Percentiles rank a stretch among this genome's conserved stretches.
These are phyloP conservation scores for Pleurotus tuoliensis DNA, from an alignment of 768 basidiomycete genomes.

Conservation along the genomic window DNA sequence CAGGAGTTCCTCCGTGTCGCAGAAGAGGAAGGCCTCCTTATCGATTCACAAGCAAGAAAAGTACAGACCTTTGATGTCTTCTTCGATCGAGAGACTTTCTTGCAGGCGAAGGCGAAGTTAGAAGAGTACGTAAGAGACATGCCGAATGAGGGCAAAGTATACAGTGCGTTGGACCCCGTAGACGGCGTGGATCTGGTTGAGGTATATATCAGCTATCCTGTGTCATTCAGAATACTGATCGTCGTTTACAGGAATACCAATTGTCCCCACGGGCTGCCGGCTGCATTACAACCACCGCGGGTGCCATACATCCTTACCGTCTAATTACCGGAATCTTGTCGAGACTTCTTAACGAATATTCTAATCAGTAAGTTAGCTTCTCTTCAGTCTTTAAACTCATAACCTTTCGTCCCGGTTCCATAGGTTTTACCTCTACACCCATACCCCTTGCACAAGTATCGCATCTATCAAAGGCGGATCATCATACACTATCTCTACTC, in stretches of 20 bases:
- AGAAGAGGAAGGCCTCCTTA: constrained; percentile 47
- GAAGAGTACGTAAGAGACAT: constrained; percentile 43
- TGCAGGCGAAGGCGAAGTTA: constrained; percentile 38
- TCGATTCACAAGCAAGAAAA: constrained; percentile 51
- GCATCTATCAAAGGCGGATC: constrained; percentile 13
- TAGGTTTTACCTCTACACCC: constrained; percentile 54
- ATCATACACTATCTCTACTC: constrained; percentile 55
- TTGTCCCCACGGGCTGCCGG: constrained; percentile 44
- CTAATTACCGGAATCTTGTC: constrained; percentile 57
- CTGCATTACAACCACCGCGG: constrained; percentile 49
- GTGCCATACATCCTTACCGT: constrained; percentile 68
- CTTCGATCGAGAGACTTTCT: constrained; percentile 36
- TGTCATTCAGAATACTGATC: background rate
- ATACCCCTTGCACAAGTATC: constrained; percentile 27
- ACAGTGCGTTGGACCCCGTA: constrained; percentile 26
- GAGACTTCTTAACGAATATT: constrained; percentile 47
- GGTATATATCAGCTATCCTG: background rate
- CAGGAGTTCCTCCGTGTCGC: constrained; percentile 44
- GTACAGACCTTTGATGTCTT: constrained; percentile 61
- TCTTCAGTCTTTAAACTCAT: constrained; percentile 1
- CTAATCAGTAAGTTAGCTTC: constrained; percentile 37
- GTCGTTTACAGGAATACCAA: constrained; percentile 38
- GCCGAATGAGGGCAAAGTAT: constrained; percentile 39
- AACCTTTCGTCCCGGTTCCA: background rate
- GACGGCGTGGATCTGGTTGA: constrained; percentile 25